phyloP scores from a whole-genome alignment of 2,329 filamentous ascomycete genomes.

The Colletotrichum sp. region DNA sequence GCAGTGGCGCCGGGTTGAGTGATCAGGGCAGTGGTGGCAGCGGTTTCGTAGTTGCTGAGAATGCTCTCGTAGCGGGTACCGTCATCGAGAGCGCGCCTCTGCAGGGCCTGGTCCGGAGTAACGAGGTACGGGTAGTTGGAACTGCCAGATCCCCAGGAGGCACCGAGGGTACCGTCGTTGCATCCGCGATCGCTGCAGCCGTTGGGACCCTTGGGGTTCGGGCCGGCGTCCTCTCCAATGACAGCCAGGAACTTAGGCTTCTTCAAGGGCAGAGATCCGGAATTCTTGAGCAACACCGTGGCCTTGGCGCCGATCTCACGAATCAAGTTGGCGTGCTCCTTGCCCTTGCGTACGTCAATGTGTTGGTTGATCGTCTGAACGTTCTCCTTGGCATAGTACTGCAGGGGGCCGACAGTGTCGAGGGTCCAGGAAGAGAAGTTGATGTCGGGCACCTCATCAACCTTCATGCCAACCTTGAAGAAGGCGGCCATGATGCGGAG shows the following conservation, averaged over 20 bases:
- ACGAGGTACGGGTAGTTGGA: constrained; percentile 78
- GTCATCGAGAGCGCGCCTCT: constrained; percentile 65
- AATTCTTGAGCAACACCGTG: constrained; percentile 90
- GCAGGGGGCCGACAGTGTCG: constrained; percentile 74
- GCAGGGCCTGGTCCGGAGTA: constrained; percentile 74
- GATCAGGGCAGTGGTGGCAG: constrained; percentile 65
- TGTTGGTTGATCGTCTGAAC: constrained; percentile 77
- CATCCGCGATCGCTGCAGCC: constrained; percentile 74
- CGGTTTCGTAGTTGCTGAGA: constrained; percentile 67
- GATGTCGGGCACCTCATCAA: constrained; percentile 55
- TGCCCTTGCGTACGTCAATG: constrained; percentile 78
- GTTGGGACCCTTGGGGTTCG: constrained; percentile 78
- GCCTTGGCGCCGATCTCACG: constrained; percentile 80
- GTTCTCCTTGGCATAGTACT: constrained; percentile 66
- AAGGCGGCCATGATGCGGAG: constrained; percentile 79
- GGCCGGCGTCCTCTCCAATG: constrained; percentile 83
- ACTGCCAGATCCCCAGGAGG: constrained; percentile 82
- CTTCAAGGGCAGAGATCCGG: constrained; percentile 75
- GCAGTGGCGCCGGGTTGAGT: constrained; percentile 69
- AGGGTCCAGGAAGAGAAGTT: constrained; percentile 91
- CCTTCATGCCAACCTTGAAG: constrained; percentile 67
- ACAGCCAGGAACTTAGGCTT: constrained; percentile 78
- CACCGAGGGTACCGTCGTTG: constrained; percentile 67
- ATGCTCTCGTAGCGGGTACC: constrained; percentile 68
- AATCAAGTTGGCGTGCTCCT: constrained; percentile 69